A percentile compares a stretch with the other conserved stretches of the same genome.
These are phyloP conservation scores for Aegilops longissima DNA, from an alignment of 176 grass and related monocot genomes.

Conservation along the genomic window DNA sequence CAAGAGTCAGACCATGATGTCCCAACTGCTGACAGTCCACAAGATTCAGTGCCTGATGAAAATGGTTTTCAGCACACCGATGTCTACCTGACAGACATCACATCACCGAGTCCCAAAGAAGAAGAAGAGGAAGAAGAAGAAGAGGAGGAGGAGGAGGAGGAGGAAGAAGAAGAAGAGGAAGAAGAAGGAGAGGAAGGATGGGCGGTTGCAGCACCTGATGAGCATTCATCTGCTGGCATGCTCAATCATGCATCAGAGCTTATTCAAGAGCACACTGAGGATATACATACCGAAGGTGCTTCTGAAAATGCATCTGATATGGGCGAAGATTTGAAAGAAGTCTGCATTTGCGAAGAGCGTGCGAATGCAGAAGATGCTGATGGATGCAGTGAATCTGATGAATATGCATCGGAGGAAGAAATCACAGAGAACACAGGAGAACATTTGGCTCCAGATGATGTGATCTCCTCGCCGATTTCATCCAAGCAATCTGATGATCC, in stretches of 20 bases:
- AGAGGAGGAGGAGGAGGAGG: too few species aligned
- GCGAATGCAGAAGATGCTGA: conserved; percentile 21
- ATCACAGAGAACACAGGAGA: conserved; percentile 37
- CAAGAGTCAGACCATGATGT: conserved; percentile 31
- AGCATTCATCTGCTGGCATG: conserved; percentile 5
- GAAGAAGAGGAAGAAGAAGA: neutral
- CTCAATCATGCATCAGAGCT: conserved; percentile 2
- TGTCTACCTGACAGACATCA: conserved; percentile 24
- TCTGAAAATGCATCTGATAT: conserved; percentile 33
- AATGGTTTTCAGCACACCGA: conserved; percentile 37
- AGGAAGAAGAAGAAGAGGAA: too few species aligned
- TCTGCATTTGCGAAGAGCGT: conserved; percentile 3
- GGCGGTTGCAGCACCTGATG: neutral
- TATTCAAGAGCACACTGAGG: conserved; percentile 13
- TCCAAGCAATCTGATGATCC: conserved; percentile 42
- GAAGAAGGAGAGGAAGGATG: conserved; percentile 1
- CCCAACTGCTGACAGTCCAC: conserved; percentile 34
- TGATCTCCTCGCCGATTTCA: conserved; percentile 30
- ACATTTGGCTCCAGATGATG: conserved; percentile 34
- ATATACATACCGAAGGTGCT: conserved; percentile 13
- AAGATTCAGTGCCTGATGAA: conserved; percentile 43
- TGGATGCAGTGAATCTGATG: conserved; percentile 32
- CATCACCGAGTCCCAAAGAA: conserved; percentile 12
- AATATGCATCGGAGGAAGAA: conserved; percentile 29
- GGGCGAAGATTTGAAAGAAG: conserved; percentile 36